Percentiles rank a stretch among this genome's conserved stretches.
Conservation (phyloP, 441 rosid genomes). For the Omphalea diandra region DNA sequence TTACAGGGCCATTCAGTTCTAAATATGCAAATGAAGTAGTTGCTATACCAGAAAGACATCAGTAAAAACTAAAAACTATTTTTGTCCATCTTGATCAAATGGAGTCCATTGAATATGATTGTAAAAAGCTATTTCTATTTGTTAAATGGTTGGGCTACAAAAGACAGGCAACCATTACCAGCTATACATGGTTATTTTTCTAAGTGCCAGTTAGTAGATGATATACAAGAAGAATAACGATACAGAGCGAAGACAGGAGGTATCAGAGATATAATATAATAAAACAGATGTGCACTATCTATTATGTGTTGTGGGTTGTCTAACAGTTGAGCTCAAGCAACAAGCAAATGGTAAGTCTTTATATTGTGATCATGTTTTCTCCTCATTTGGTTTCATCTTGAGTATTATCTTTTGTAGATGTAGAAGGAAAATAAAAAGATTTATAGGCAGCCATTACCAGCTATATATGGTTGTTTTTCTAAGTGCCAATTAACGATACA, state of each 20-base stretch:
- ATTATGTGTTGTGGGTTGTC: no score
- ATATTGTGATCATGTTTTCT: no score
- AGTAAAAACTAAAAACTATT: background rate
- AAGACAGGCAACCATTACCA: background rate
- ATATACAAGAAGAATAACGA: background rate
- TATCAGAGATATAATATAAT: no score
- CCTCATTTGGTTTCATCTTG: no score
- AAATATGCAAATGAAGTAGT: background rate
- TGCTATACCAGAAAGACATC: background rate
- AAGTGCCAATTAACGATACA: background rate
- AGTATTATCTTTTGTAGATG: no score
- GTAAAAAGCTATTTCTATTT: background rate
- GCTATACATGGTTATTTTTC: background rate
- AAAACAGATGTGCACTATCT: no score
- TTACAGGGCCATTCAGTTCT: constrained; percentile 2
- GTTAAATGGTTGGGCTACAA: background rate
- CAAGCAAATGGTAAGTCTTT: no score
- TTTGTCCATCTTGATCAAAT: background rate
- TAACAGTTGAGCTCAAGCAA: no score
- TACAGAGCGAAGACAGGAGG: no score
- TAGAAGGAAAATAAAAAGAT: no score
- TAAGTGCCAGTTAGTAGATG: background rate
- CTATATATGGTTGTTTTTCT: background rate
- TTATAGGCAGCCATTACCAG: background rate
- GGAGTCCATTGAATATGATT: background rate